A percentile compares a stretch with the other conserved stretches of the same genome.
Evolutionary conservation across 2,329 filamentous ascomycete genomes (phyloP).

Genomic region (Calycina marina): DNA sequence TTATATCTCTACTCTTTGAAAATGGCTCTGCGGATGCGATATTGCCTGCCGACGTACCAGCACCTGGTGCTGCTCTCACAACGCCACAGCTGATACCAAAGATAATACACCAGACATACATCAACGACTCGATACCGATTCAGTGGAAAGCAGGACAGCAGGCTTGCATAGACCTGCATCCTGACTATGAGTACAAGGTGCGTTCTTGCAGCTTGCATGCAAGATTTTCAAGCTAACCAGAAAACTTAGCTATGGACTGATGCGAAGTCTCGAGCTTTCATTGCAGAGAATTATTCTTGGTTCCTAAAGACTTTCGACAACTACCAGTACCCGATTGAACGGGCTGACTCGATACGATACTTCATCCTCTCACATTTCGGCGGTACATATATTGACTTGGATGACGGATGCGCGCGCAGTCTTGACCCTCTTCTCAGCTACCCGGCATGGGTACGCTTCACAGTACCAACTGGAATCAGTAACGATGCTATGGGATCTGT

Average conservation of each 20-base stretch:
- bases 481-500: slow-evolving; percentile 70
- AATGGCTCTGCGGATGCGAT: slow-evolving; percentile 55
- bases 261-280: slow-evolving; percentile 53
- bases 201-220: slow-evolving; percentile 10
- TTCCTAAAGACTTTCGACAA: slow-evolving; percentile 61
- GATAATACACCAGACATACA: slow-evolving; percentile 67
- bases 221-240: neutral
- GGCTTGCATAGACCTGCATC: slow-evolving; percentile 51
- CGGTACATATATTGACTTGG: slow-evolving; percentile 69
- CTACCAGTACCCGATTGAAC: slow-evolving; percentile 63
- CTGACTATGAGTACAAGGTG: slow-evolving; percentile 60
- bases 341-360: slow-evolving; percentile 66
- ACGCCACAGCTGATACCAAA: slow-evolving; percentile 53
- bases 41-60: slow-evolving; percentile 47
- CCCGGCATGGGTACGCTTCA: slow-evolving; percentile 56
- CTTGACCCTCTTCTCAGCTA: slow-evolving; percentile 51
- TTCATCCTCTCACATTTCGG: slow-evolving; percentile 66
- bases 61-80: slow-evolving; percentile 44
- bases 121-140: slow-evolving; percentile 51
- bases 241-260: slow-evolving; percentile 57
- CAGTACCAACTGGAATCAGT: slow-evolving; percentile 61
- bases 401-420: slow-evolving; percentile 28
- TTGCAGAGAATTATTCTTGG: slow-evolving; percentile 61
- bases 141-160: slow-evolving; percentile 54
- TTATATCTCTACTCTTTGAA: slow-evolving; percentile 55